A percentile compares a stretch with the other conserved stretches of the same genome.
phyloP scores from a whole-genome alignment of 1,284 basidiomycete genomes.

The Melampsora americana region DNA sequence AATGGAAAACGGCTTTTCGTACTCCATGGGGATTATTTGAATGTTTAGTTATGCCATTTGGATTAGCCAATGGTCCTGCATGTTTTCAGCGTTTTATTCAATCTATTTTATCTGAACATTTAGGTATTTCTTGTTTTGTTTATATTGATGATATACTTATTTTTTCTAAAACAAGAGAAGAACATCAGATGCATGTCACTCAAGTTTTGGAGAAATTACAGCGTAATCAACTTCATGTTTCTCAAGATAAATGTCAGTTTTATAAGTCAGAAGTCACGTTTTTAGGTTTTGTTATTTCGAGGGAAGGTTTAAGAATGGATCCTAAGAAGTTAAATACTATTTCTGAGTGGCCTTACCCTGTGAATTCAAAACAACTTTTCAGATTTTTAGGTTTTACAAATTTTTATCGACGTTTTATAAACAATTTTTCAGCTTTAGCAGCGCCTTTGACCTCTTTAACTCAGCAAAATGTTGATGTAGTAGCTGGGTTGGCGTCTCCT shows the following conservation, averaged over 20 bases:
- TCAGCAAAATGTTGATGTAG: background rate
- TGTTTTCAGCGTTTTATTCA: no score
- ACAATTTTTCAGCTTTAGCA: background rate
- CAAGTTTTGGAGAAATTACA: background rate
- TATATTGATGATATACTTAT: conserved; percentile 37
- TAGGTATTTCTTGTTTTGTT: no score
- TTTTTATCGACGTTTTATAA: conserved; percentile 9
- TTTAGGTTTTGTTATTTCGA: background rate
- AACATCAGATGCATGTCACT: background rate
- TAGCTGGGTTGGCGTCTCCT: no score
- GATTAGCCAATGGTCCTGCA: no score
- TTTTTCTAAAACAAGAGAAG: no score
- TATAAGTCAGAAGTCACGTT: background rate
- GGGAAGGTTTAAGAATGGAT: background rate
- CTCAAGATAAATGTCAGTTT: background rate
- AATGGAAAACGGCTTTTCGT: conserved; percentile 46
- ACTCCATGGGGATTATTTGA: conserved; percentile 38
- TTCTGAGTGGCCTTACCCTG: background rate
- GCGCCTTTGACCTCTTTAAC: conserved; percentile 9
- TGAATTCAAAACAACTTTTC: background rate
- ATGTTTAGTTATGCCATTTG: no score
- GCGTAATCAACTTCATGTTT: background rate
- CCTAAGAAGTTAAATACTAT: background rate
- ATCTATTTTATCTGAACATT: no score
- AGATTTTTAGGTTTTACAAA: no score